Base-by-base conservation (phyloP, 441 rosid species). In the Erodium texanum region DNA sequence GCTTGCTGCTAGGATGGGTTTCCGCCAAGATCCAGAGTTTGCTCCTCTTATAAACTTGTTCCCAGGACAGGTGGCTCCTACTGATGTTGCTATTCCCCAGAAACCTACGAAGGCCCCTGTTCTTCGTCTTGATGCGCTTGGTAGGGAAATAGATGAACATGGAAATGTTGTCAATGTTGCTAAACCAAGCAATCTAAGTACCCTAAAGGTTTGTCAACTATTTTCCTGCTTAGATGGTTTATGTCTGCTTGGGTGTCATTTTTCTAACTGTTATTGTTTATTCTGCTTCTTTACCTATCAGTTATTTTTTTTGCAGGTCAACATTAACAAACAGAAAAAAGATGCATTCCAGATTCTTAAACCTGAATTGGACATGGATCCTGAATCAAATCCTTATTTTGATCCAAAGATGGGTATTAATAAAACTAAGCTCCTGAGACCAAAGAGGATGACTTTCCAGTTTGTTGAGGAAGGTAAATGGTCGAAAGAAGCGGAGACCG, bases 391-490 rank as follows among this genome's bases (percentile, higher is more conserved):
- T 77, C 97, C 92, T 61, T 79, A 82, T 80, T 93, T 78, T 77
- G 98, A 93, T 81, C 70, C 75, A 5, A 80, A 84, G 68, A 93
- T 93, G 98, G 98, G 98, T 65, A 76, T 90, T 52, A 79, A 90
- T 78, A 87, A 89, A 73, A 78, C 62, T 74, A 93, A 93, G 78
- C 78, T 90, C 66, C 71, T 93, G 80, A 87, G 98, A 76, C 97
- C 96, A 61, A 93, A 90, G 78, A 78, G 90, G 67, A 84, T 84
- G 92, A 75, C 70, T 62, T 89, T 93, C 76, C 93, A 82, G 88
- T 93, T 93, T 86, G 98, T 93, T 50, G 96, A 93, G 81, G 96
- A 93, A 83, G 98, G 97, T 20, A 87, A 85, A 81, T 93, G 98
- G 98, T 78, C 93, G 0, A 89, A 81, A 78, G 97, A 93, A 27